A percentile compares a stretch with the other conserved stretches of the same genome.
Conservation (phyloP, 164 flowering plant genomes). For the Annona squamosa region DNA sequence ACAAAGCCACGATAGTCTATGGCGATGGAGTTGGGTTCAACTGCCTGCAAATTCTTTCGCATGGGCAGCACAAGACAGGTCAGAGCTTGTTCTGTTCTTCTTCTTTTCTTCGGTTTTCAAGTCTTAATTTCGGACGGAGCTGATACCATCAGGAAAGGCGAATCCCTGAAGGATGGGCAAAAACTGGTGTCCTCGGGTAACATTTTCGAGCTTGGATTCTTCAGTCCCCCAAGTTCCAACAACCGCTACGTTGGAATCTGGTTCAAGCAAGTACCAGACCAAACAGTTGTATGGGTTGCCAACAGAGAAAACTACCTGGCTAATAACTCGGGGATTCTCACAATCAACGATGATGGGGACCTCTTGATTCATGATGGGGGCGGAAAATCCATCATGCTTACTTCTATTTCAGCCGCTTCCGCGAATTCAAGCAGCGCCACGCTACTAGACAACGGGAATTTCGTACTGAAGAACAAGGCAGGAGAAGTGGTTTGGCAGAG, state of each 20-base stretch:
- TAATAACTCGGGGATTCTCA: slow-evolving; percentile 1
- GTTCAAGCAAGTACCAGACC: not conserved
- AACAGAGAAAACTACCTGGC: slow-evolving; percentile 1
- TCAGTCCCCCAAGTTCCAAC: slow-evolving; percentile 4
- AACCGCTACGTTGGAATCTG: slow-evolving; percentile 9
- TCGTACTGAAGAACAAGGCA: not conserved
- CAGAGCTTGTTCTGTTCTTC: not conserved
- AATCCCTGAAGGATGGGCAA: not conserved
- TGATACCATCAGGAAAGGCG: not conserved
- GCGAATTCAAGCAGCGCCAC: not conserved
- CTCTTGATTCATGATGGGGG: not conserved
- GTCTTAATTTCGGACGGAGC: not conserved
- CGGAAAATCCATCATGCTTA: not conserved
- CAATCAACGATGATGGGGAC: not conserved
- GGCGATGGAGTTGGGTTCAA: no score
- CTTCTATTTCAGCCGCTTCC: not conserved
- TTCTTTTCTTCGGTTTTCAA: not conserved
- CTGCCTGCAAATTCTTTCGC: no score
- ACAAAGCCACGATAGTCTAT: no score
- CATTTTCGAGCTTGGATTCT: slow-evolving; percentile 9
- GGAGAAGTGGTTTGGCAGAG: slow-evolving; percentile 24
- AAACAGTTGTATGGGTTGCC: slow-evolving; percentile 7
- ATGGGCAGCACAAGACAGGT: not conserved
- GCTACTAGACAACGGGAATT: slow-evolving; percentile 22
- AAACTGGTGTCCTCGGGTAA: slow-evolving; percentile 4